Percentiles rank a stretch among this genome's conserved stretches.
Conservation (phyloP, 345 rosid species). For the Stellera chamaejasme region DNA sequence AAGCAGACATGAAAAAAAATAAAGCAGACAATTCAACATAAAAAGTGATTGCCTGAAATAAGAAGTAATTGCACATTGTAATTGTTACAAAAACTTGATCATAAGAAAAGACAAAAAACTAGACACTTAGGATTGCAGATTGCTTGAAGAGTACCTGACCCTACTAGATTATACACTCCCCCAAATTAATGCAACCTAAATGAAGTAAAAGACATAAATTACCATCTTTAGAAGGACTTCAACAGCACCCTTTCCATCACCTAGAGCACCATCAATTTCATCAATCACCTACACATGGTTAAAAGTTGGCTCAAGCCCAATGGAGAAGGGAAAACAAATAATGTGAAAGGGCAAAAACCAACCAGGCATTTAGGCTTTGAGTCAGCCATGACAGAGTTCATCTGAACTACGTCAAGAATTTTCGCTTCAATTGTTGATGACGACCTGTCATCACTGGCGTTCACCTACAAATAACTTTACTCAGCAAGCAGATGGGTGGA, state of each 20-base stretch:
- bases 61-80: too few species aligned
- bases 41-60: too few species aligned
- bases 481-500: not conserved
- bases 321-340: constrained; percentile 2
- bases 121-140: not conserved
- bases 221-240: constrained; percentile 94
- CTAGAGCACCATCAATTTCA: constrained; percentile 99
- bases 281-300: constrained; percentile 67
- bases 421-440: constrained; percentile 75
- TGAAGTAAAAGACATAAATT: constrained; percentile 8
- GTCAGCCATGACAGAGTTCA: constrained; percentile 92
- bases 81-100: too few species aligned
- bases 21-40: too few species aligned
- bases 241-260: constrained; percentile 96
- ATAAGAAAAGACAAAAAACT: too few species aligned
- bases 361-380: constrained; percentile 94
- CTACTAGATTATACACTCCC: too few species aligned
- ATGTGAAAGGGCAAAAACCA: constrained; percentile 14
- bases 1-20: too few species aligned
- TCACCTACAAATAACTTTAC: constrained; percentile 41
- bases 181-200: too few species aligned
- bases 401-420: constrained; percentile 94
- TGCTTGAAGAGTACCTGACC: not conserved
- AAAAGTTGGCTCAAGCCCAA: constrained; percentile 10
- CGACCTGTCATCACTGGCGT: constrained; percentile 97